Base-by-base conservation (phyloP, 371 early-diverging fungal species). In the Mortierella sp. region DNA sequence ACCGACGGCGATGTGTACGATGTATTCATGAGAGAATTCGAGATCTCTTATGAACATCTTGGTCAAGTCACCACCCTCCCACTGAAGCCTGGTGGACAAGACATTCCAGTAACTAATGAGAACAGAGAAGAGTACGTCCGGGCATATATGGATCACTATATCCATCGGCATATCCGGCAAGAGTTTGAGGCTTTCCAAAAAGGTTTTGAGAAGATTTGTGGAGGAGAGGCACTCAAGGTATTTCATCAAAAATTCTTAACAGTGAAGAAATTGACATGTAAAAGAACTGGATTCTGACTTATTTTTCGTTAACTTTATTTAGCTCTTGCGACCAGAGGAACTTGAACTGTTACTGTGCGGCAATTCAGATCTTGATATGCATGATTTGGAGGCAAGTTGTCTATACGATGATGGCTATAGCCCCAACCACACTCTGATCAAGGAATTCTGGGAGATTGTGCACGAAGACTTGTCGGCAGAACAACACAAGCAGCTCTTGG, bases 261-360 rank as follows among this genome's bases (percentile, higher is more conserved):
- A 30, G 4, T 30, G 30, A 30, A 30, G 30, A 30, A 30, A 30
- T 30, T 62, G 35, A 10, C n/a, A 26, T 16, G 37, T 57, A 45
- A 18, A 12, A n/a, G 32, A 57, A n/a, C 32, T 47, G 20, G 45
- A n/a, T 51, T 26, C 11, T 60, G 0, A 20, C 20, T 28, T 18
- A 8, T 24, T 18, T 32, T 68, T 58, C 4, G 1, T 32, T 47
- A 14, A 35, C 57, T 8, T 9, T 20, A 59, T 68, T 59, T 83
- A 92, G 86, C 88, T 97, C 37, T 95, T 98, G 83, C 89, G 94
- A 64, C 96, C 98, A 3, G 95, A 96, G 73, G 99, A 99, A 83
- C 89, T 99, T 40, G 98, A 98, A 83, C 90, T 95, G 75, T 88
- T 99, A 52, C 92, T 99, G 12, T 94, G 97, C 59, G 99, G 99